Percentiles rank a stretch among this genome's conserved stretches.
Conservation (phyloP, 768 basidiomycete species). For the Nevesoporus exiguus region DNA sequence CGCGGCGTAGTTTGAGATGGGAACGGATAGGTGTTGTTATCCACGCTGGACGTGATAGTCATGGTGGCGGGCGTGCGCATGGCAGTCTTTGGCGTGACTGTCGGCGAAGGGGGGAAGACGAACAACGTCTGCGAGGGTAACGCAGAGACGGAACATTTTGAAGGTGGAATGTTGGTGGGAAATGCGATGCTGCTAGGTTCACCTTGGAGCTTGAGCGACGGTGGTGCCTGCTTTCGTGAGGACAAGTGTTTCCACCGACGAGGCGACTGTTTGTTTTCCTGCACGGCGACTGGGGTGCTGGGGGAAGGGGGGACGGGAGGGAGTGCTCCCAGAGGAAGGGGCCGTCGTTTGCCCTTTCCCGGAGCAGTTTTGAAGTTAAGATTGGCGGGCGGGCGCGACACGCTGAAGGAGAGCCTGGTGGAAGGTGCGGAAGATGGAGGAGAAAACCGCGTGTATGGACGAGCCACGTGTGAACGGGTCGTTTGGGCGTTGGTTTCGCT, state of each 20-base stretch:
- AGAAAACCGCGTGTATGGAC: slow-evolving; percentile 8
- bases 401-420: slow-evolving; percentile 54
- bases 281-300: slow-evolving; percentile 47
- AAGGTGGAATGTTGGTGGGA: slow-evolving; percentile 20
- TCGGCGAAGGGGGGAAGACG: slow-evolving; percentile 81
- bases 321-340: slow-evolving; percentile 56
- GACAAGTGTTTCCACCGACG: slow-evolving; percentile 49
- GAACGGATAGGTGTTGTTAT: slow-evolving; percentile 45
- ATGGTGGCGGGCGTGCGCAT: slow-evolving; percentile 73
- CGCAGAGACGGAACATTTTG: slow-evolving; percentile 27
- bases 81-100: slow-evolving; percentile 41
- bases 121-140: slow-evolving; percentile 83
- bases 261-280: slow-evolving; percentile 29
- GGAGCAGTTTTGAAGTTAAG: slow-evolving; percentile 48
- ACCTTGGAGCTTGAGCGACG: slow-evolving; percentile 51
- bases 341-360: slow-evolving; percentile 55
- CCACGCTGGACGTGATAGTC: slow-evolving; percentile 68
- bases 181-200: slow-evolving; percentile 27
- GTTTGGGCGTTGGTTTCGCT: slow-evolving; percentile 29
- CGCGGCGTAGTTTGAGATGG: slow-evolving; percentile 63
- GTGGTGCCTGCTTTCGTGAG: slow-evolving; percentile 51
- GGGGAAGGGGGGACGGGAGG: slow-evolving; percentile 76
- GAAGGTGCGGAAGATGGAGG: slow-evolving; percentile 53
- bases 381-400: slow-evolving; percentile 44
- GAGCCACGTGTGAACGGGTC: slow-evolving; percentile 5